Conservation (phyloP, 2,329 filamentous ascomycete genomes). For the Blastomyces emzantsi region DNA sequence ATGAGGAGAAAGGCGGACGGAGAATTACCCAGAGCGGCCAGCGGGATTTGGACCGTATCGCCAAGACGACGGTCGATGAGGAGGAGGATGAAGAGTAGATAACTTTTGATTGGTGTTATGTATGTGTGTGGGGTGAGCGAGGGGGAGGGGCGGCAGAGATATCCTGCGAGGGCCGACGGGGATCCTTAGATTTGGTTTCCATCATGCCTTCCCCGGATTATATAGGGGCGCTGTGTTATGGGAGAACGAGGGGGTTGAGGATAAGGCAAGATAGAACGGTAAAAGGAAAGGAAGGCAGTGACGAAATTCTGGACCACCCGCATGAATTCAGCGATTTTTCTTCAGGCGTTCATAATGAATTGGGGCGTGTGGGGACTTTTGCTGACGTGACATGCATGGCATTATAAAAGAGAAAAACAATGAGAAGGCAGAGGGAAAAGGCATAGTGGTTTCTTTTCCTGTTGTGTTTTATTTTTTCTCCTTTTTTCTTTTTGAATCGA, state of each 20-base stretch:
- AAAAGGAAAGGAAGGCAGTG: background rate
- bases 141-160: background rate
- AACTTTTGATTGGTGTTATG: background rate
- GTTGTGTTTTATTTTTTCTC: constrained; percentile 1
- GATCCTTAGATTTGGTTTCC: constrained; percentile 4
- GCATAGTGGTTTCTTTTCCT: constrained; percentile 5
- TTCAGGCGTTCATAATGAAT: constrained; percentile 8
- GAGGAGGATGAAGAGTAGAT: constrained; percentile 31
- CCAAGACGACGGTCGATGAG: constrained; percentile 57
- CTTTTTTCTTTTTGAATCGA: background rate
- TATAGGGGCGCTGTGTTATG: background rate
- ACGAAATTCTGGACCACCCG: background rate
- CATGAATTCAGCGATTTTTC: constrained; percentile 6
- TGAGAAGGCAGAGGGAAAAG: background rate
- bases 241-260: background rate
- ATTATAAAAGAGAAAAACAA: background rate
- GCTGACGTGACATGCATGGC: constrained; percentile 2
- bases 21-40: constrained; percentile 97
- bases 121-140: background rate
- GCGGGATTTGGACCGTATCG: constrained; percentile 97
- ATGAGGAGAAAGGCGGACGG: constrained; percentile 97
- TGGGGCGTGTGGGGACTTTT: constrained; percentile 3
- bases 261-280: background rate
- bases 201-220: background rate
- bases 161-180: background rate